Evolutionary conservation across 73 alveolate species (phyloP).

Genomic region (Stentor coeruleus): DNA sequence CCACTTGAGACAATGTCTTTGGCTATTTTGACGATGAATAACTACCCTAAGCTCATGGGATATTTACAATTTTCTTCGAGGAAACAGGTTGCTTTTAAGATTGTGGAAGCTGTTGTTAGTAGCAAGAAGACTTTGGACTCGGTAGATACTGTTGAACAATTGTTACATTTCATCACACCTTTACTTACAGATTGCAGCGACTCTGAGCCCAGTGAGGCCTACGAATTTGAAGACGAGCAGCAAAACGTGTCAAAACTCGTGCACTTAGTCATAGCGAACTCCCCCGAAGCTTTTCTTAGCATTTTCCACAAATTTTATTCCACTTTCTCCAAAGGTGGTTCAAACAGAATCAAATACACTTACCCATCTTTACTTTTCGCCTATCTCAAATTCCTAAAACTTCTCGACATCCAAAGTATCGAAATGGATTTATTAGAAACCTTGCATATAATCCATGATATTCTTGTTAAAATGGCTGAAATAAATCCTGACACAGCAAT

Average conservation of each 20-base stretch:
- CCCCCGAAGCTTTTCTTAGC: constrained; percentile 61
- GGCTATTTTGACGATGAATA: constrained; percentile 74
- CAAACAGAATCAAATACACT: constrained; percentile 75
- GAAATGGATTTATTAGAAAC: constrained; percentile 2
- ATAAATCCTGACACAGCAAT: constrained; percentile 66
- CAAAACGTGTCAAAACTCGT: constrained; percentile 78
- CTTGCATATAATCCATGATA: constrained; percentile 52
- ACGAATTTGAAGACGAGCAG: constrained; percentile 89
- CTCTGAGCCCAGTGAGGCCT: constrained; percentile 62
- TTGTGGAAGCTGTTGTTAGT: constrained; percentile 71
- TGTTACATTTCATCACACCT: constrained; percentile 84
- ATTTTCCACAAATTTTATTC: constrained; percentile 64
- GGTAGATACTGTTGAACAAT: constrained; percentile 64
- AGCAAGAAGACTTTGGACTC: constrained; percentile 50
- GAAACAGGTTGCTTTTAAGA: constrained; percentile 75
- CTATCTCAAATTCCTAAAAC: constrained; percentile 40
- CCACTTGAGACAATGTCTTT: constrained; percentile 87
- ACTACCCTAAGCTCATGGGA: constrained; percentile 82
- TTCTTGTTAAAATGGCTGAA: constrained; percentile 41
- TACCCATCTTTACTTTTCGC: constrained; percentile 84
- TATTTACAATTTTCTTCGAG: constrained; percentile 68
- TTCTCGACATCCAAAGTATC: constrained; percentile 22
- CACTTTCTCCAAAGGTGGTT: constrained; percentile 82
- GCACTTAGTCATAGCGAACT: constrained; percentile 61
- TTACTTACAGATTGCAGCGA: constrained; percentile 66